These are phyloP conservation scores for Zhuliangozyma parablackwelliae DNA, from an alignment of 1,139 yeast species.

Conservation along the genomic window DNA sequence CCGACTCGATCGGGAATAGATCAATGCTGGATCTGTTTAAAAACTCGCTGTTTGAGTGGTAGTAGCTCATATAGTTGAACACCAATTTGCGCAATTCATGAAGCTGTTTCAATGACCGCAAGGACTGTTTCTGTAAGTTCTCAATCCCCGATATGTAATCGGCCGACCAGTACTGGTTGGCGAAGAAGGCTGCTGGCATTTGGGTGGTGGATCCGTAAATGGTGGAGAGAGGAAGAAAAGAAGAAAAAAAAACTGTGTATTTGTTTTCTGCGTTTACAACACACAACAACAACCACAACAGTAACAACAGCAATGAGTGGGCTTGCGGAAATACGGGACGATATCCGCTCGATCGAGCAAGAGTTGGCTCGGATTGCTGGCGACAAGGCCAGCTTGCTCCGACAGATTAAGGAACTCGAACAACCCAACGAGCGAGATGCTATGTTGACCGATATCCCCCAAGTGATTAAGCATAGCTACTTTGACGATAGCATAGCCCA, in stretches of 20 bases:
- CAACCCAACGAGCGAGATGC: too few relatives aligned
- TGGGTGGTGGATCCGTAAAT: background rate
- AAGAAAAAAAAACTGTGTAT: too few relatives aligned
- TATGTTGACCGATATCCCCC: slow-evolving; percentile 5
- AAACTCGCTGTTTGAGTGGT: slow-evolving; percentile 34
- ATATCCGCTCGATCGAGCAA: too few relatives aligned
- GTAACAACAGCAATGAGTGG: too few relatives aligned
- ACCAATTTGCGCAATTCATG: slow-evolving; percentile 41
- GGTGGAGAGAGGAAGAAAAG: too few relatives aligned
- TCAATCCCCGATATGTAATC: slow-evolving; percentile 39
- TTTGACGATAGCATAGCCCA: slow-evolving; percentile 27
- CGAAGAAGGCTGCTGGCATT: slow-evolving; percentile 10
- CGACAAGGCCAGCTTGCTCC: too few relatives aligned
- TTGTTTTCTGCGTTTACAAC: too few relatives aligned
- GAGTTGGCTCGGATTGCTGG: too few relatives aligned
- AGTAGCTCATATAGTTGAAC: slow-evolving; percentile 35
- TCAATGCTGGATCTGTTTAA: slow-evolving; percentile 25
- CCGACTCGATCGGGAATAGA: slow-evolving; percentile 20
- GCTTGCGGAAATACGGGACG: too few relatives aligned
- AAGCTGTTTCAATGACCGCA: slow-evolving; percentile 33
- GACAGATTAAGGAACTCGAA: too few relatives aligned
- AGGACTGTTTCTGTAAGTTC: slow-evolving; percentile 26
- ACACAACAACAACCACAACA: too few relatives aligned
- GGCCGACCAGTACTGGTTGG: slow-evolving; percentile 41
- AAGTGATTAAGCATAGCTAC: slow-evolving; percentile 22